Evolutionary conservation across 345 rosid species (phyloP), one percentile per base, ranked within the genome.

Genomic region (Tarenaya hassleriana): DNA sequence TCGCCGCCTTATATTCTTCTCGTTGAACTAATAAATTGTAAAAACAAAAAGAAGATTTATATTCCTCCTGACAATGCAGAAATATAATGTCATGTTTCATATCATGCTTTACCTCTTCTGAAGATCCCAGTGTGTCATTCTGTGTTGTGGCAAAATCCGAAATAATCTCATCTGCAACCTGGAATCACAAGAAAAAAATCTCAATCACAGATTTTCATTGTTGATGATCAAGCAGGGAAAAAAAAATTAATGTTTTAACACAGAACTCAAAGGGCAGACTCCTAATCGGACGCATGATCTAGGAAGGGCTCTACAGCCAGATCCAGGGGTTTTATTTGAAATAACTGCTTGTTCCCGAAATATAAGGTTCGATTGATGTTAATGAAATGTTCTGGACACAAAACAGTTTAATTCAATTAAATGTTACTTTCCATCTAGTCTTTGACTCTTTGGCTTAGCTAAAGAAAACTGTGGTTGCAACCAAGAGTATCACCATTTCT

Each of bases 111-210:
- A 71, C 76, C 76, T 75, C 76, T 35, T 68, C 69, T 59, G 49
- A 62, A 47, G 67, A 60, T 48, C 55, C 56, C 27, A 41, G 58
- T 24, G 42, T 3, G 14, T 62, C 59, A 56, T 41, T 57, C 62
- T 62, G 53, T 39, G 48, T 62, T 8, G 50, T n/a, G 10, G 74
- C 67, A 55, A 72, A 69, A 50, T 72, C 76, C 5, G 71, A 68
- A 12, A 64, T 58, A 5, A 75, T 66, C 52, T 75, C 74, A 24
- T 72, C 74, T 0, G 76, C 76, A 55, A 71, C 72, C 80, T 71
- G 68, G 4, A 56, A 47, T 38, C 62, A 68, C 13, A 61, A 61
- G 34, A 40, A 55, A 16, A 29, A 13, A 58, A 55, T 58, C 27
- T 58, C 60, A 32, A 37, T 50, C 43, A 50, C n/a, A 29, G n/a